Base-by-base conservation (phyloP, 352 stramenopile genomes). In the Aphanomyces stellatus region DNA sequence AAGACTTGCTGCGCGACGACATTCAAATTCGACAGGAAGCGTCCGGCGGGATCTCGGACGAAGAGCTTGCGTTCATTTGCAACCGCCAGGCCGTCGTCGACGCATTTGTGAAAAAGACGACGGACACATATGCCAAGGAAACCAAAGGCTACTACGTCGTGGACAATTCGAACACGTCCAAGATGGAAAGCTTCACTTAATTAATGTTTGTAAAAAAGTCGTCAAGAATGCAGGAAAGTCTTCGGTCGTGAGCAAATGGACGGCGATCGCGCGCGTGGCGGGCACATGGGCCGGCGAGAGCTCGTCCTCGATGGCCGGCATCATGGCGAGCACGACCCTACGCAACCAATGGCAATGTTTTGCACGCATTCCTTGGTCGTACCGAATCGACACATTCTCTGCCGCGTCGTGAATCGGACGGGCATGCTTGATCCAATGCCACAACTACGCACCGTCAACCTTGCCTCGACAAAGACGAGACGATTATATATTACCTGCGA, bases 141-240 rank as follows among this genome's bases (percentile, higher is more conserved):
- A 69, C 15, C 53, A 78, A 83, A 28, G 82, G 82, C 17, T 95
- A 91, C 61, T 85, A 95, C 48, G 83, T 94, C 40, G 85, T 91
- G 0, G 84, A 91, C 24, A n/a, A n/a, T n/a, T 65, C 75, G 10
- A 67, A 74, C 17, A 53, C 73, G 13, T 71, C 78, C 2, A 70
- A 56, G 43, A 94, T 94, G 81, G 85, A 94, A n/a, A 65, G 65
- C 65, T 65, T 67, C 41, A 67, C 60, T 43, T 67, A 43, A 67
- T 27, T 2, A 46, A 46, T 46, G 37, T 46, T 19, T 46, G 37
- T 19, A 46, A 46, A 46, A 46, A 46, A 1, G 25, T 42, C 31
- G 59, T 65, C 35, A 65, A 53, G 22, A 64, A 64, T 25, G 56
- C 51, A 24, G 56, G 56, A 64, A 64, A 64, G 56, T 22, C 17